phyloP scores from a whole-genome alignment of 768 basidiomycete species.

The Strobilomyces echinocephalus region DNA sequence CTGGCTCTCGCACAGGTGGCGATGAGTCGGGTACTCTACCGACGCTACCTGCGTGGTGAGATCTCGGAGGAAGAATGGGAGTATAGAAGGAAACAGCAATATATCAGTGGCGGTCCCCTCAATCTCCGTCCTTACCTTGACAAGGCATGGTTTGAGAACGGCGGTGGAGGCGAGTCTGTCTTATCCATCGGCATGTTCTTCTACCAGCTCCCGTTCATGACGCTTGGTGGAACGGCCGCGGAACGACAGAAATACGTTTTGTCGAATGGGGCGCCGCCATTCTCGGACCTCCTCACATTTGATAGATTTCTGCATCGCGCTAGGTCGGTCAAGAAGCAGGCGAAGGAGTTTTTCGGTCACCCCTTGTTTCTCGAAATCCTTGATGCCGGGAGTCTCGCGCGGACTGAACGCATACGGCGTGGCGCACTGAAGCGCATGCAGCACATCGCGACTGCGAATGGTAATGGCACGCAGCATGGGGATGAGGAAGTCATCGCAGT shows the following conservation, averaged over 20 bases:
- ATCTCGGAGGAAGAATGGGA: constrained; percentile 2
- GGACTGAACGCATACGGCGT: constrained; percentile 5
- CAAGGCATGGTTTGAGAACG: constrained; percentile 39
- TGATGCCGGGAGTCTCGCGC: constrained; percentile 1
- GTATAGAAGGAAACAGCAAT: background rate
- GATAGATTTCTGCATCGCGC: constrained; percentile 44
- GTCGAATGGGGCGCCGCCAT: constrained; percentile 33
- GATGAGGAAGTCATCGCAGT: constrained; percentile 1
- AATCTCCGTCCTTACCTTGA: constrained; percentile 49
- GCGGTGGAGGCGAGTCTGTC: constrained; percentile 41
- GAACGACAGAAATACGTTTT: background rate
- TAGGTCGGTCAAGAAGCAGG: constrained; percentile 34
- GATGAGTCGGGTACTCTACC: constrained; percentile 46
- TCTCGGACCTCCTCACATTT: constrained; percentile 38
- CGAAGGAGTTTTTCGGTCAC: constrained; percentile 31
- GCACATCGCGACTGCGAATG: background rate
- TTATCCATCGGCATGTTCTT: constrained; percentile 42
- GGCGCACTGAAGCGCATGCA: constrained; percentile 25
- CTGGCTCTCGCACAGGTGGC: constrained; percentile 51
- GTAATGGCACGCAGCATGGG: background rate
- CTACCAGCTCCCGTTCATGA: constrained; percentile 45
- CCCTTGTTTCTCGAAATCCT: constrained; percentile 46
- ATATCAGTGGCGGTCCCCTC: constrained; percentile 28
- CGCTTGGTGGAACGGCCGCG: constrained; percentile 24
- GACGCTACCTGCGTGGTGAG: constrained; percentile 25